phyloP scores from a whole-genome alignment of 306 rosid genomes.

The Quercus aquifolioides region DNA sequence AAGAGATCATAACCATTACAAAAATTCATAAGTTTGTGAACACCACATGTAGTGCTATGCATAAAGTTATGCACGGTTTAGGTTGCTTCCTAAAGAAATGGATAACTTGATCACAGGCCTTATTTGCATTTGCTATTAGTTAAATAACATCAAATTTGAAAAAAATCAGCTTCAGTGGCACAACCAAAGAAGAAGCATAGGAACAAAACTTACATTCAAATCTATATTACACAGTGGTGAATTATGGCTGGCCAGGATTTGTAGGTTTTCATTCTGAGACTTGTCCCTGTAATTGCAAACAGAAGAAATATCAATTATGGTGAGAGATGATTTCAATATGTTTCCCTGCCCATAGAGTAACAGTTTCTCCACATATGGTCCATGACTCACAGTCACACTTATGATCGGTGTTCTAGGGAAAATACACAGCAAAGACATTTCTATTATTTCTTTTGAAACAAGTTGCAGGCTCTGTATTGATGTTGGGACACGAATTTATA shows the following conservation, averaged over 20 bases:
- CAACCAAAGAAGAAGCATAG: conserved; percentile 8
- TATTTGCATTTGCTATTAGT: background rate
- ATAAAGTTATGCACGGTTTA: background rate
- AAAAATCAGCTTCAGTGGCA: background rate
- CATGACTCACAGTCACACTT: background rate
- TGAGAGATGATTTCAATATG: conserved; percentile 1
- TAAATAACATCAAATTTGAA: background rate
- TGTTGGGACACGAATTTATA: background rate
- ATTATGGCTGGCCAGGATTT: conserved; percentile 67
- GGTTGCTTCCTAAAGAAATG: background rate
- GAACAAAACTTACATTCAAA: conserved; percentile 63
- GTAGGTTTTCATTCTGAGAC: conserved; percentile 65
- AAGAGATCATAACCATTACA: background rate
- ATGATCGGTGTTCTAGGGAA: background rate
- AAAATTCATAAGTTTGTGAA: background rate
- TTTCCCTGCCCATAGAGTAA: conserved; percentile 5
- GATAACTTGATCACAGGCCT: conserved; percentile 1
- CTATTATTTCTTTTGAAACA: background rate
- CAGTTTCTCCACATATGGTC: conserved; percentile 1
- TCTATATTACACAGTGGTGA: conserved; percentile 68
- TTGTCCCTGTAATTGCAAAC: conserved; percentile 62
- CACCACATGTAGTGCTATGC: background rate
- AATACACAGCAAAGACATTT: background rate
- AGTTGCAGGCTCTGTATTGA: background rate
- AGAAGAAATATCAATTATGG: conserved; percentile 20